Evolutionary conservation across 208 protist species (phyloP), one percentile per base, ranked within the genome.

Genomic region (Trypanosoma platydactyli): DNA sequence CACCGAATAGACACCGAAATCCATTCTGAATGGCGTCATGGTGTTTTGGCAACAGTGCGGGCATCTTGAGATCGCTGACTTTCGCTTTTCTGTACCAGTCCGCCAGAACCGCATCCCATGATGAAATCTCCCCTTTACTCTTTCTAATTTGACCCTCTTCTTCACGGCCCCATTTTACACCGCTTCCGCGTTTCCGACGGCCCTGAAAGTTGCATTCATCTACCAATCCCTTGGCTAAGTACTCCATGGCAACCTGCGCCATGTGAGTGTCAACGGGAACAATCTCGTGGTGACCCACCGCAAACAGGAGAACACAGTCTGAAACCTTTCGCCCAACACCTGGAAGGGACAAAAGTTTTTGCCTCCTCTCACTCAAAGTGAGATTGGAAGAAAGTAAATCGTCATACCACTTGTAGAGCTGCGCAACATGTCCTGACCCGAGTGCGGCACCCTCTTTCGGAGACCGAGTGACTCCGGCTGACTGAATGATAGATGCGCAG

Each of bases 231-330:
- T 16, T 20, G 11, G 51, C 40, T 25, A 92, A 63, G 55, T 88
- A 93, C 64, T 68, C 57, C 50, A 67, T 62, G 0, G 90, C 87
- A 5, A 92, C 63, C 61, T 95, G 90, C 15, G 80, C 73, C 76
- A 93, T 91, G 74, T 95, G 90, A n/a, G 90, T 95, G 68, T 95
- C 90, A 24, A 94, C 84, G n/a, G 90, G 90, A 11, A 94, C 87
- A 40, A 92, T 9, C 29, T 84, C 67, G n/a, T 78, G 65, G 35
- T 77, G 72, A 40, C 65, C 73, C 16, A 91, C 72, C 2, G 77
- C 76, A 49, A 95, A 95, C 27, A 95, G 79, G 20, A 89, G 67
- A 22, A 93, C 76, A 63, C 90, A 95, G 60, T 95, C 90, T 0
- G 87, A 83, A 44, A 95, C 86, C 54, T 95, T 95, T 0, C 90